Percentiles rank a stretch among this genome's conserved stretches.
Conservation (phyloP, 2,329 filamentous ascomycete species). For the Aspergillus felis region DNA sequence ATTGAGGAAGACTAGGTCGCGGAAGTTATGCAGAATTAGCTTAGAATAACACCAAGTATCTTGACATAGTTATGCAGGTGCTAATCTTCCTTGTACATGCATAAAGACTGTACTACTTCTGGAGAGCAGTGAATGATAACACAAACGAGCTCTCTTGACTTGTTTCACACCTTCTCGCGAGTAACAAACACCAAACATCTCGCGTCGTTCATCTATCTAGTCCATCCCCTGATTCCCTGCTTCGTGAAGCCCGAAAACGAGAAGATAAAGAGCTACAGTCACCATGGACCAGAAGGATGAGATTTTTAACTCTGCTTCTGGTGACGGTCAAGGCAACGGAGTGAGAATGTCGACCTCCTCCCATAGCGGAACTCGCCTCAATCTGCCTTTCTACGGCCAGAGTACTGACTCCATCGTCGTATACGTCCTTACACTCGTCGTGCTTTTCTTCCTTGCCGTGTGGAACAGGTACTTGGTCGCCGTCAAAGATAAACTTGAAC, state of each 20-base stretch:
- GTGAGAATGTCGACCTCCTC: slow-evolving; percentile 12
- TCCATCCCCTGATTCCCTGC: neutral
- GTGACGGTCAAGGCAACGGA: neutral
- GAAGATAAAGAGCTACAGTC: neutral
- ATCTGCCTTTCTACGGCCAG: slow-evolving; percentile 10
- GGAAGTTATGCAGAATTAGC: no score
- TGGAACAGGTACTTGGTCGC: slow-evolving; percentile 8
- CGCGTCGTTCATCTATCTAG: neutral
- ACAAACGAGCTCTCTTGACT: neutral
- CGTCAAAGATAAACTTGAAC: slow-evolving; percentile 4
- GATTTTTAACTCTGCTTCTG: neutral
- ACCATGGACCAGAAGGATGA: neutral
- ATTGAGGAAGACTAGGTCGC: no score
- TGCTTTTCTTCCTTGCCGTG: slow-evolving; percentile 5
- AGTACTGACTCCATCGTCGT: slow-evolving; percentile 3
- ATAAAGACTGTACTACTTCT: neutral
- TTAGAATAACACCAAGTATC: neutral
- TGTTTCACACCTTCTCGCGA: neutral
- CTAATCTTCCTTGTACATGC: neutral
- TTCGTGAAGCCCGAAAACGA: neutral
- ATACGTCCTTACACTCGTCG: slow-evolving; percentile 7
- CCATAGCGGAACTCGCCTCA: slow-evolving; percentile 6
- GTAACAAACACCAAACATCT: neutral
- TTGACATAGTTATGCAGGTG: neutral
- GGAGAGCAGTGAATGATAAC: neutral